Evolutionary conservation across 2,329 filamentous ascomycete species (phyloP).

Genomic region (Chaetoscypha palmicola): DNA sequence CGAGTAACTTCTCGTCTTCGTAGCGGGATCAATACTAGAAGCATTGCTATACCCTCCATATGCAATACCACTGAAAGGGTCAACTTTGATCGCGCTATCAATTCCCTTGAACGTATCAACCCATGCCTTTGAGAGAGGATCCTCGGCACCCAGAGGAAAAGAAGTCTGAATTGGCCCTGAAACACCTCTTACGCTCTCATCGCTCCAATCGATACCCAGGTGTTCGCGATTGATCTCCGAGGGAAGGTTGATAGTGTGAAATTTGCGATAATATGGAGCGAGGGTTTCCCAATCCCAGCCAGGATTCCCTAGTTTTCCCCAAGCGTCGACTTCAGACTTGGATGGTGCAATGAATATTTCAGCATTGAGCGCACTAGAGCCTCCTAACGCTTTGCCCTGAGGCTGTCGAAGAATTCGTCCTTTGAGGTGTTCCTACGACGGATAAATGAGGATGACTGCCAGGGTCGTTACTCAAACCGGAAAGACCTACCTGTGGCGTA

Average conservation of each 20-base stretch:
- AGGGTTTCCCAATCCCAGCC: constrained; percentile 34
- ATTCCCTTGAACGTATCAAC: constrained; percentile 39
- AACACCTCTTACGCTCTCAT: constrained; percentile 42
- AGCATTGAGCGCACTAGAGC: constrained; percentile 33
- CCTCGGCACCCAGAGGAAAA: constrained; percentile 39
- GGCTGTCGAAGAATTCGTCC: constrained; percentile 14
- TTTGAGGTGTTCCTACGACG: constrained; percentile 12
- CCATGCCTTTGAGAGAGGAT: constrained; percentile 46
- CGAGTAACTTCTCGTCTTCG: constrained; percentile 11
- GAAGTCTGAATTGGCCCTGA: constrained; percentile 38
- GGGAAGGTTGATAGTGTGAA: constrained; percentile 1
- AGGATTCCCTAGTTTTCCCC: constrained; percentile 35
- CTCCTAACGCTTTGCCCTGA: constrained; percentile 32
- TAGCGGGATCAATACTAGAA: constrained; percentile 12
- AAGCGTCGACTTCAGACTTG: constrained; percentile 32
- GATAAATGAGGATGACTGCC: too few species aligned
- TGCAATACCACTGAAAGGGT: constrained; percentile 33
- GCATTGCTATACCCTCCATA: constrained; percentile 23
- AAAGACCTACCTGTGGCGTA: constrained; percentile 30
- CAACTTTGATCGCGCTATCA: constrained; percentile 39
- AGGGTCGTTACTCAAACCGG: too few species aligned
- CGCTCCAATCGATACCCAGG: background rate
- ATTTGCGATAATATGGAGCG: constrained; percentile 3
- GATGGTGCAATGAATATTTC: constrained; percentile 22
- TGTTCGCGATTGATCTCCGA: background rate